Percentiles rank a stretch among this genome's conserved stretches.
Conservation (phyloP, 495 filamentous ascomycete species). For the Daldinia concentrica region DNA sequence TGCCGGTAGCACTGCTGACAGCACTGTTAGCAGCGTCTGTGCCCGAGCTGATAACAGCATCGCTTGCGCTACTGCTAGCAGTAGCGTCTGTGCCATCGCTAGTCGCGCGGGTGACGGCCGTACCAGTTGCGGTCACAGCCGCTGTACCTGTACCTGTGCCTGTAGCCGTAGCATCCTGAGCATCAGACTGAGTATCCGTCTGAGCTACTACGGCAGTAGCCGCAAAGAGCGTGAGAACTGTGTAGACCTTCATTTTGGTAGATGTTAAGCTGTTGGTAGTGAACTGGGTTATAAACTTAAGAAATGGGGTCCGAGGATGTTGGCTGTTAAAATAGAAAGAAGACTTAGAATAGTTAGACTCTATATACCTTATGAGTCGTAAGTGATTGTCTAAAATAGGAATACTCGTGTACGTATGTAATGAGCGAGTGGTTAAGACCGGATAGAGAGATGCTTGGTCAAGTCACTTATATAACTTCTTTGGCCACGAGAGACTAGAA, state of each 20-base stretch:
- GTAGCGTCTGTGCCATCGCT: conserved; percentile 1
- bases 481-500: conserved; percentile 3
- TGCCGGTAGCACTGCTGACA: conserved; percentile 8
- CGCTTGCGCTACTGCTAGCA: conserved; percentile 7
- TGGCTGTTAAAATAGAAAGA: conserved; percentile 1
- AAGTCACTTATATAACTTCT: conserved; percentile 30
- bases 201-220: conserved; percentile 40
- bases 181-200: conserved; percentile 17
- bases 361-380: neutral
- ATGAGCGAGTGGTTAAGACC: neutral
- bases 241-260: conserved; percentile 29
- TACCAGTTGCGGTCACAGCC: neutral
- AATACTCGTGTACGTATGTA: conserved; percentile 17
- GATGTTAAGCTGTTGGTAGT: conserved; percentile 1
- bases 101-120: conserved; percentile 2
- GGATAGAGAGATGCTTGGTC: conserved; percentile 8
- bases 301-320: neutral
- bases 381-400: conserved; percentile 1
- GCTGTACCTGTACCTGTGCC: neutral
- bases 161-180: neutral
- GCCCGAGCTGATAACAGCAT: neutral
- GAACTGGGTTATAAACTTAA: neutral
- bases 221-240: conserved; percentile 27
- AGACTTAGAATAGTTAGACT: neutral
- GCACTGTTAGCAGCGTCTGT: neutral